Conservation (phyloP, 768 basidiomycete genomes). For the Austroboletus festivus region DNA sequence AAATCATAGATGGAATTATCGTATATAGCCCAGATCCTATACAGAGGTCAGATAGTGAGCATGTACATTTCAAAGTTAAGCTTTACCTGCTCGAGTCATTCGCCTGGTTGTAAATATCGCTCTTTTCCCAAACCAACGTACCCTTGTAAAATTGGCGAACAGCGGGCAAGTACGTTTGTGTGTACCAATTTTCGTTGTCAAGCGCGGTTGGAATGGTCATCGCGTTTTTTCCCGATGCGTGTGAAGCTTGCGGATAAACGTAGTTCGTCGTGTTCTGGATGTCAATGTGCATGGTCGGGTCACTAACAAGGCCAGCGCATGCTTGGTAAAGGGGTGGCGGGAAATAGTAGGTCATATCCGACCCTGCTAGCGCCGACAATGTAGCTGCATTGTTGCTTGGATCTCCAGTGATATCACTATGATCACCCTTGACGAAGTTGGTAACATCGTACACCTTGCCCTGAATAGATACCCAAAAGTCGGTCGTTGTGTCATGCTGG, state of each 20-base stretch:
- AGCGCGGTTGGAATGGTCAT: slow-evolving; percentile 36
- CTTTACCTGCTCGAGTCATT: slow-evolving; percentile 31
- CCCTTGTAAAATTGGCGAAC: slow-evolving; percentile 60
- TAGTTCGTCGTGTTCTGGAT: slow-evolving; percentile 47
- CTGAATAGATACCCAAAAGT: slow-evolving; percentile 63
- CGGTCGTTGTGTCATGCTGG: slow-evolving; percentile 46
- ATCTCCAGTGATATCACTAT: slow-evolving; percentile 55
- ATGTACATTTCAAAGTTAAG: slow-evolving; percentile 9
- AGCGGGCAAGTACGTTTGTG: slow-evolving; percentile 48
- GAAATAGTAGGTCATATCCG: slow-evolving; percentile 63
- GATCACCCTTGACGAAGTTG: slow-evolving; percentile 57
- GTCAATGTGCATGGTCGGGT: slow-evolving; percentile 38
- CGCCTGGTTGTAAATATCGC: slow-evolving; percentile 36
- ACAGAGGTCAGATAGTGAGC: slow-evolving; percentile 7
- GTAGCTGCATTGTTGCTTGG: slow-evolving; percentile 47
- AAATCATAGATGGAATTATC: slow-evolving; percentile 58
- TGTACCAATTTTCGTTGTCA: slow-evolving; percentile 51
- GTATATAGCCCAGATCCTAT: slow-evolving; percentile 59
- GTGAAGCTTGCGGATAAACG: slow-evolving; percentile 45
- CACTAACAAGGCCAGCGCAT: slow-evolving; percentile 57
- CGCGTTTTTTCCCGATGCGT: slow-evolving; percentile 52
- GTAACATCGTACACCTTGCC: slow-evolving; percentile 62
- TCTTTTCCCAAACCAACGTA: slow-evolving; percentile 47
- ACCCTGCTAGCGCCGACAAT: slow-evolving; percentile 54
- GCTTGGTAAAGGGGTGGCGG: slow-evolving; percentile 56